Percentiles rank a stretch among this genome's conserved stretches.
Evolutionary conservation across 2,329 filamentous ascomycete species (phyloP).

Genomic region (Alternaria gaisen): DNA sequence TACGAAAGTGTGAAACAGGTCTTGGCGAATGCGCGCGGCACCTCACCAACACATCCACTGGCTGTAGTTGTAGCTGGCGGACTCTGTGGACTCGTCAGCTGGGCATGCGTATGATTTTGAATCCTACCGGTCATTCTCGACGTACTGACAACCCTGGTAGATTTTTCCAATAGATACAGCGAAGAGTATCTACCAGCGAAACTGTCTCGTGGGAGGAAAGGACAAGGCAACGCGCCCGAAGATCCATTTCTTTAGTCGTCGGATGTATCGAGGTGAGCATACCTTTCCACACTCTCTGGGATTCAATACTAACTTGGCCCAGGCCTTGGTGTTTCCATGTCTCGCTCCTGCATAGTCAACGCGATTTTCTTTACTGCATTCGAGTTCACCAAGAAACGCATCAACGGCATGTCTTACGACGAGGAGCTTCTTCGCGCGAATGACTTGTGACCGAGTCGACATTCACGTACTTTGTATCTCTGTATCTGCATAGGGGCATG

Average conservation of each 20-base stretch:
- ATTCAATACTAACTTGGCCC: background rate
- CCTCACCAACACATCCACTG: constrained; percentile 78
- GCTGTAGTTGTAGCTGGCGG: constrained; percentile 82
- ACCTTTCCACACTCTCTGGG: background rate
- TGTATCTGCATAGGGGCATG: constrained; percentile 37
- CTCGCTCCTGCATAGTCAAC: constrained; percentile 82
- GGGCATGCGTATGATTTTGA: constrained; percentile 72
- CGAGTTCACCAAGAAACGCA: constrained; percentile 76
- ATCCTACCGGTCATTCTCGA: background rate
- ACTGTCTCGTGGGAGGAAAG: constrained; percentile 74
- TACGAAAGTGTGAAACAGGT: constrained; percentile 88
- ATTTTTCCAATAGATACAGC: constrained; percentile 76
- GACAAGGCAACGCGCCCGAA: constrained; percentile 67
- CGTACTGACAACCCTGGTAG: constrained; percentile 37
- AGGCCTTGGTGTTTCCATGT: constrained; percentile 80
- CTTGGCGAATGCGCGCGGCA: constrained; percentile 76
- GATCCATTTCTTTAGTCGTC: constrained; percentile 78
- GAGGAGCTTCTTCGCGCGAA: constrained; percentile 46
- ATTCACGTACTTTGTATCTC: background rate
- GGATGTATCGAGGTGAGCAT: constrained; percentile 77
- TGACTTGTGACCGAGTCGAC: constrained; percentile 23
- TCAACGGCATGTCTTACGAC: constrained; percentile 55
- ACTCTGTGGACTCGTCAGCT: constrained; percentile 83
- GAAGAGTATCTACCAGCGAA: constrained; percentile 86
- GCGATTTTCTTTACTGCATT: constrained; percentile 91